Conservation (phyloP, 352 stramenopile species). For the Globisporangium carolinianum region DNA sequence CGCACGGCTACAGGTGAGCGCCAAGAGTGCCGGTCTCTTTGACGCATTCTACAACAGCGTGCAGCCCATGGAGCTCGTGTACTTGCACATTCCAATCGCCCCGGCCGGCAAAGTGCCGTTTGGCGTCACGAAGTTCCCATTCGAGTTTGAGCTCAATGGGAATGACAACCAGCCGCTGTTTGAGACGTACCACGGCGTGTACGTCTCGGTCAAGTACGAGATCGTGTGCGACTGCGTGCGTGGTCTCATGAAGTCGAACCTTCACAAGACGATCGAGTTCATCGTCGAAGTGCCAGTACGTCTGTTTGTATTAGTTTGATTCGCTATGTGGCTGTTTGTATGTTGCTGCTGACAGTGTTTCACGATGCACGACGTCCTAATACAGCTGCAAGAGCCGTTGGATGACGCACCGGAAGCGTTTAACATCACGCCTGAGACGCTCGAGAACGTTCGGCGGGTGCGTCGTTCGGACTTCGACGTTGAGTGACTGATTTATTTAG, state of each 20-base stretch:
- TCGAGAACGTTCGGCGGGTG: constrained; percentile 77
- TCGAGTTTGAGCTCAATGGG: constrained; percentile 79
- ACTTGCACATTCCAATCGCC: constrained; percentile 75
- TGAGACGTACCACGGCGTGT: constrained; percentile 91
- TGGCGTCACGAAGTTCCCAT: constrained; percentile 84
- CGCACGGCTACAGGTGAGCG: constrained; percentile 73
- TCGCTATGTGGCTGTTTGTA: constrained; percentile 3
- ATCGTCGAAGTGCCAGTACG: constrained; percentile 86
- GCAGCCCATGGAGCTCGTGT: constrained; percentile 68
- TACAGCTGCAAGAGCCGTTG: constrained; percentile 47
- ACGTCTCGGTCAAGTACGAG: constrained; percentile 89
- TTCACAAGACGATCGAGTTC: constrained; percentile 85
- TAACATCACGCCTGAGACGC: constrained; percentile 69
- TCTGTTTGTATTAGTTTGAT: background rate
- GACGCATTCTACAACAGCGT: constrained; percentile 82
- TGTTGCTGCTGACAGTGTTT: too few relatives aligned
- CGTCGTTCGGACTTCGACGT: background rate
- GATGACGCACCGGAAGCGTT: constrained; percentile 68
- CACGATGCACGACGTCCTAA: too few relatives aligned
- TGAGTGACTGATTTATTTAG: background rate
- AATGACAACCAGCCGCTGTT: constrained; percentile 66
- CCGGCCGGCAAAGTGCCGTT: constrained; percentile 62
- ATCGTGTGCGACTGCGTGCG: constrained; percentile 81
- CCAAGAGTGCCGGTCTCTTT: constrained; percentile 73
- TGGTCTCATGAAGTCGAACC: constrained; percentile 82